phyloP scores from a whole-genome alignment of 129 eudicot genomes.

The Helianthus tuberosus region DNA sequence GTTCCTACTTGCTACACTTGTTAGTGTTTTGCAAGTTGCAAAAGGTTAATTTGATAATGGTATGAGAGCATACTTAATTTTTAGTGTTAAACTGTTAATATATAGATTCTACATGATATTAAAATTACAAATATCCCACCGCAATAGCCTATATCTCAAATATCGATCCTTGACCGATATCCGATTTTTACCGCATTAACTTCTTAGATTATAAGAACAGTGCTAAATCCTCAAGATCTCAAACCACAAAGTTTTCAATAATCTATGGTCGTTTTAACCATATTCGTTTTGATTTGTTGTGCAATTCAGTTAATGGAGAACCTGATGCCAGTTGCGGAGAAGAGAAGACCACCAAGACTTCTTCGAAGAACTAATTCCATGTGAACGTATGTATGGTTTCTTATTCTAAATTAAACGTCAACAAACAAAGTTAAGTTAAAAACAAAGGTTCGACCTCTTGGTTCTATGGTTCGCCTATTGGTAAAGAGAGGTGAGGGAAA shows the following conservation, averaged over 20 bases:
- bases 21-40: too few species aligned
- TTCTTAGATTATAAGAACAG: too few species aligned
- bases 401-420: conserved; percentile 4
- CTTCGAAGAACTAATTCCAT: conserved; percentile 60
- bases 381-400: conserved; percentile 34
- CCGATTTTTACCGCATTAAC: too few species aligned
- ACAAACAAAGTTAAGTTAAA: conserved; percentile 20
- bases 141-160: too few species aligned
- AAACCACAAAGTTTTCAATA: not conserved
- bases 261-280: not conserved
- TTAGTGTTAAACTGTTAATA: too few species aligned
- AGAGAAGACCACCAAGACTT: conserved; percentile 53
- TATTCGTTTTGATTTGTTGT: not conserved
- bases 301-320: conserved; percentile 71
- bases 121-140: too few species aligned
- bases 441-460: conserved; percentile 18
- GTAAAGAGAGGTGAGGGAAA: conserved; percentile 30
- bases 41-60: too few species aligned
- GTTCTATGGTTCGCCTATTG: conserved; percentile 20
- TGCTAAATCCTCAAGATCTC: not conserved
- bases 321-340: conserved; percentile 68
- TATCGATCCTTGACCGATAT: too few species aligned
- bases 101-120: too few species aligned
- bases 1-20: too few species aligned
- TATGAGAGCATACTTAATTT: too few species aligned